These are phyloP conservation scores for Inga leiocalycina DNA, from an alignment of 306 rosid genomes.

Conservation along the genomic window DNA sequence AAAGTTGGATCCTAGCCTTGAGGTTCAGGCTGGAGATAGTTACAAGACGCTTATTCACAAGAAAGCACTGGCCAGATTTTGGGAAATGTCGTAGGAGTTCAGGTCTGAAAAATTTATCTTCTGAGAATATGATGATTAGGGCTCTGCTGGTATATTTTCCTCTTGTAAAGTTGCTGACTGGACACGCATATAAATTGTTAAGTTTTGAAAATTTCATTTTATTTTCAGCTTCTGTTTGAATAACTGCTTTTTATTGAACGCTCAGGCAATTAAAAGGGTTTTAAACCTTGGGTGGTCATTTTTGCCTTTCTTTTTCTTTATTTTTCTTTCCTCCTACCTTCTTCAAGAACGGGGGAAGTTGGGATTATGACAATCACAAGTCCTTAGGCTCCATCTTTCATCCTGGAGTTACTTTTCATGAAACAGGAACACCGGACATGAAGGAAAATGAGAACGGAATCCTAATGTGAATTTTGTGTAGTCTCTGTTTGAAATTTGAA, in stretches of 20 bases:
- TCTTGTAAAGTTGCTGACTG: constrained; percentile 36
- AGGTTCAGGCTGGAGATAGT: constrained; percentile 92
- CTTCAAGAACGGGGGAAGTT: background rate
- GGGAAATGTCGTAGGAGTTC: constrained; percentile 69
- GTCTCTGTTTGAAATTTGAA: background rate
- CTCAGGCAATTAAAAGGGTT: background rate
- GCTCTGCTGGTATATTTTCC: constrained; percentile 24
- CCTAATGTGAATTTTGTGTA: background rate
- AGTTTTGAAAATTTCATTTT: constrained; percentile 21
- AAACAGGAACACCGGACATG: background rate
- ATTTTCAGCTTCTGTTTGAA: background rate
- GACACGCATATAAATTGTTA: constrained; percentile 24
- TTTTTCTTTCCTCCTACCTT: background rate
- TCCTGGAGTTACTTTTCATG: background rate
- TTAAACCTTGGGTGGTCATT: background rate
- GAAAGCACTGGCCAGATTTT: constrained; percentile 94
- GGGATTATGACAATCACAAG: background rate
- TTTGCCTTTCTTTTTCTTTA: background rate
- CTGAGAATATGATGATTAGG: constrained; percentile 25
- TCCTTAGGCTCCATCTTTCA: background rate
- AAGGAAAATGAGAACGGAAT: background rate
- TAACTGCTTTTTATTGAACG: background rate
- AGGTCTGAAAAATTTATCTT: constrained; percentile 36
- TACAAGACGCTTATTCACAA: constrained; percentile 90
- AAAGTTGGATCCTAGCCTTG: constrained; percentile 81